A percentile compares a stretch with the other conserved stretches of the same genome.
Evolutionary conservation across 768 basidiomycete species (phyloP).

Genomic region (Gautieria morchelliformis): DNA sequence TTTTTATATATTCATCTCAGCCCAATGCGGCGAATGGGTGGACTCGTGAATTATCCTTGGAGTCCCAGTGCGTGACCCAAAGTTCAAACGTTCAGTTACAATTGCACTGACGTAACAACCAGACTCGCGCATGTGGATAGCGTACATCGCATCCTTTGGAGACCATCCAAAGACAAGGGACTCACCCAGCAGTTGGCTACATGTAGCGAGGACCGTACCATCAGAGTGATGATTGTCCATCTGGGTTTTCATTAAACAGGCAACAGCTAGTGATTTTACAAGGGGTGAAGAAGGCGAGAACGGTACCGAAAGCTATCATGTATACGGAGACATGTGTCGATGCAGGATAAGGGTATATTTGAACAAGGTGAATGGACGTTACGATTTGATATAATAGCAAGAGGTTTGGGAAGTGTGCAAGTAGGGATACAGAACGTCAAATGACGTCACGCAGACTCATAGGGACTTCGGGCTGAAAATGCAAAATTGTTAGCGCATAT

Average conservation of each 20-base stretch:
- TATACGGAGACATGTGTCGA: conserved; percentile 57
- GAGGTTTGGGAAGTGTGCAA: conserved; percentile 29
- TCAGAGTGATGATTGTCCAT: conserved; percentile 65
- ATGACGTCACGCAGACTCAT: conserved; percentile 84
- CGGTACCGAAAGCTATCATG: conserved; percentile 30
- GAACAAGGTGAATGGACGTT: conserved; percentile 38
- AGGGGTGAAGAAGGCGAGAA: conserved; percentile 38
- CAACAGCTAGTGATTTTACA: conserved; percentile 55
- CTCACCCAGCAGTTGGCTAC: conserved; percentile 56
- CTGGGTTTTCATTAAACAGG: conserved; percentile 14
- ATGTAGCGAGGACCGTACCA: conserved; percentile 88
- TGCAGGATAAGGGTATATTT: conserved; percentile 60
- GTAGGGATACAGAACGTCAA: conserved; percentile 75
- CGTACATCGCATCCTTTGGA: conserved; percentile 77
- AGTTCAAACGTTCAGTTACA: conserved; percentile 8
- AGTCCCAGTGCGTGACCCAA: conserved; percentile 36
- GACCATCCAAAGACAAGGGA: conserved; percentile 30
- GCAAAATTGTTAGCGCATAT: conserved; percentile 1
- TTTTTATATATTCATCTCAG: conserved; percentile 48
- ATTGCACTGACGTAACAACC: neutral
- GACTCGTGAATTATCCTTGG: conserved; percentile 35
- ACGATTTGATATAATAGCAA: conserved; percentile 42
- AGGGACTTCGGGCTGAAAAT: conserved; percentile 75
- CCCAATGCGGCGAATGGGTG: conserved; percentile 30
- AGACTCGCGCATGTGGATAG: conserved; percentile 72